These are phyloP conservation scores for Candida argentea DNA, from an alignment of 805 yeast genomes.

Conservation along the genomic window DNA sequence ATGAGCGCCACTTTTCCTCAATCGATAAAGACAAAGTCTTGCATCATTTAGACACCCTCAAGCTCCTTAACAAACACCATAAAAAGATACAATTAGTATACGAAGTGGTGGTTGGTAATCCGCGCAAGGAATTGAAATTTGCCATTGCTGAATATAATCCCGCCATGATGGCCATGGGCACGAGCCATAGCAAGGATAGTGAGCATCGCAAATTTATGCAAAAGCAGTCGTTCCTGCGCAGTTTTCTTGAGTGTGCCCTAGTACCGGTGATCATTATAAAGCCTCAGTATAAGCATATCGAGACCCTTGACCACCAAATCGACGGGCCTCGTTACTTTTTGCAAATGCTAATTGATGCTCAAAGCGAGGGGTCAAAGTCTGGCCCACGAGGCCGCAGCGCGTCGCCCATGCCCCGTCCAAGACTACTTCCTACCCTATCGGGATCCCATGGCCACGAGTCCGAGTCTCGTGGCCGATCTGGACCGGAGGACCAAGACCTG, in stretches of 20 bases:
- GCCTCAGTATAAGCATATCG: constrained; percentile 25
- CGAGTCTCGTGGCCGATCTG: too few species aligned
- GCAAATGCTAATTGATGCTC: too few species aligned
- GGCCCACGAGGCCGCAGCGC: too few species aligned
- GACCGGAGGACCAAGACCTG: too few species aligned
- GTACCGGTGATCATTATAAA: constrained; percentile 36
- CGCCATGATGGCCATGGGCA: constrained; percentile 36
- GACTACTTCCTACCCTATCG: too few species aligned
- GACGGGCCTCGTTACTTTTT: constrained; percentile 25
- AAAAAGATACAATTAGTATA: constrained; percentile 29
- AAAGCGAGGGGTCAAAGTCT: too few species aligned
- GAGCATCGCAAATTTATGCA: constrained; percentile 17
- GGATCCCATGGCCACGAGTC: too few species aligned
- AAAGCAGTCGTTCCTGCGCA: constrained; percentile 27
- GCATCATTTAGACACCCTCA: constrained; percentile 18
- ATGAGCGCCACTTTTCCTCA: constrained; percentile 17
- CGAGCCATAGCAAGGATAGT: constrained; percentile 17
- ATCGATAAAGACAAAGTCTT: constrained; percentile 24
- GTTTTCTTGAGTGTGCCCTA: constrained; percentile 32
- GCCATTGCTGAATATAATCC: constrained; percentile 35
- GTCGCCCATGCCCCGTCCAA: too few species aligned
- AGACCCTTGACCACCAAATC: constrained; percentile 20
- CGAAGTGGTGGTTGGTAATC: constrained; percentile 32
- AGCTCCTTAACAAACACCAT: constrained; percentile 22
- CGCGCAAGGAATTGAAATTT: constrained; percentile 25